Evolutionary conservation across 805 yeast species (phyloP), one percentile per base, ranked within the genome.

Genomic region (Metschnikowia drakensbergensis): DNA sequence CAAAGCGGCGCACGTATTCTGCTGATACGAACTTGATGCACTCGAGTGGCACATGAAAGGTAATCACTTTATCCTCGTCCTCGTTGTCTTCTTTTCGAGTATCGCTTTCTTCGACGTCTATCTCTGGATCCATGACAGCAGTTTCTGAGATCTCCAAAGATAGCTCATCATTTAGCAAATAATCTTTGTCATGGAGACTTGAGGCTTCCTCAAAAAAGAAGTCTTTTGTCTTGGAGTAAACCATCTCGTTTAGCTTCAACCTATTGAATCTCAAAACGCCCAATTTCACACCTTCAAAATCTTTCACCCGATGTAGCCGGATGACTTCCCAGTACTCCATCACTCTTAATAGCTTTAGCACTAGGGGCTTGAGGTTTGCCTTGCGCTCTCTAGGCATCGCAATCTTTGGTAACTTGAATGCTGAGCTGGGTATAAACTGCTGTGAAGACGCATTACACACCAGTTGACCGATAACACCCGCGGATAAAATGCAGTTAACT

Each of bases 331-430:
- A 48, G 23, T 37, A 53, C n/a, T 29, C 38, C n/a, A 25, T 25
- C 22, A 53, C 49, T 6, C 49, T 45, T 27, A 57, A 29, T 1
- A 57, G 46, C 40, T 53, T 57, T 17, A 54, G 34, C 10, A 36
- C 52, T 9, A 57, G 50, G 3, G 58, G 50, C 45, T 54, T 49
- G n/a, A 57, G 42, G 23, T 47, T 49, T 37, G 42, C 37, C 38
- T 54, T 53, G 25, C 58, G 48, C 44, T 56, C 54, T 41, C 52
- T 22, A 25, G 60, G 59, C 38, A 61, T 37, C 3, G 53, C 47
- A 7, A 40, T 37, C 27, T 42, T 42, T 23, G 42, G 39, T 9
- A 22, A n/a, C 8, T 17, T 28, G 22, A 40, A 27, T 3, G 46
- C 34, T 26, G 31, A 4, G 29, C 29, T 37, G 22, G 48, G 32